phyloP scores from a whole-genome alignment of 2,329 filamentous ascomycete species.

The Fusarium nelsonii region DNA sequence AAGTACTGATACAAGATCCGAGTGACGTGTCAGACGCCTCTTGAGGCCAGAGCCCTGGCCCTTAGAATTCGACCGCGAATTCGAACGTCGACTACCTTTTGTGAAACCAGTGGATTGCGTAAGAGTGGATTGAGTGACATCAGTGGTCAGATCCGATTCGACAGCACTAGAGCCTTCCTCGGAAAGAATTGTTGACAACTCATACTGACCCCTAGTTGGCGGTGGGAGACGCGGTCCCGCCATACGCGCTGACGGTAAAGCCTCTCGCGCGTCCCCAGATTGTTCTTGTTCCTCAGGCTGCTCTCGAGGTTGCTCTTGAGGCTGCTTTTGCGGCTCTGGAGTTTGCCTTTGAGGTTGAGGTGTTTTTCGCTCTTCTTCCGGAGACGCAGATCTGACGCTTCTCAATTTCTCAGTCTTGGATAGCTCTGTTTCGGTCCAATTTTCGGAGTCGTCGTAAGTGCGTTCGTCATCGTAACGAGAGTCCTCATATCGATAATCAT shows the following conservation, averaged over 20 bases:
- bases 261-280: slow-evolving; percentile 29
- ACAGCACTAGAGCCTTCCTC: slow-evolving; percentile 61
- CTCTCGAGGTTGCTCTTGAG: slow-evolving; percentile 4
- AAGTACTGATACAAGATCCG: slow-evolving; percentile 92
- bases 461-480: slow-evolving; percentile 42
- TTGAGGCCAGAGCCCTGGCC: slow-evolving; percentile 70
- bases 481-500: slow-evolving; percentile 34
- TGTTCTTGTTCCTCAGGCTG: slow-evolving; percentile 3
- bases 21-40: slow-evolving; percentile 87
- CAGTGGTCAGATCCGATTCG: slow-evolving; percentile 65
- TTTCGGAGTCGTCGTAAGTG: slow-evolving; percentile 40
- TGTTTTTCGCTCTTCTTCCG: slow-evolving; percentile 40
- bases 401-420: slow-evolving; percentile 33
- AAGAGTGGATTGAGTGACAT: slow-evolving; percentile 66
- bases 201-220: slow-evolving; percentile 67
- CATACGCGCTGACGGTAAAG: slow-evolving; percentile 47
- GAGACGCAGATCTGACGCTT: slow-evolving; percentile 35
- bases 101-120: slow-evolving; percentile 66
- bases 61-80: slow-evolving; percentile 52
- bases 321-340: slow-evolving; percentile 3
- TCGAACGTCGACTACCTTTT: slow-evolving; percentile 59
- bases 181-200: slow-evolving; percentile 69
- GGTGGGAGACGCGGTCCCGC: slow-evolving; percentile 56
- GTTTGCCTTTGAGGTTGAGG: slow-evolving; percentile 11
- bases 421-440: slow-evolving; percentile 48